Conservation (phyloP, 31 red algal species). For the Endocladia muricata region DNA sequence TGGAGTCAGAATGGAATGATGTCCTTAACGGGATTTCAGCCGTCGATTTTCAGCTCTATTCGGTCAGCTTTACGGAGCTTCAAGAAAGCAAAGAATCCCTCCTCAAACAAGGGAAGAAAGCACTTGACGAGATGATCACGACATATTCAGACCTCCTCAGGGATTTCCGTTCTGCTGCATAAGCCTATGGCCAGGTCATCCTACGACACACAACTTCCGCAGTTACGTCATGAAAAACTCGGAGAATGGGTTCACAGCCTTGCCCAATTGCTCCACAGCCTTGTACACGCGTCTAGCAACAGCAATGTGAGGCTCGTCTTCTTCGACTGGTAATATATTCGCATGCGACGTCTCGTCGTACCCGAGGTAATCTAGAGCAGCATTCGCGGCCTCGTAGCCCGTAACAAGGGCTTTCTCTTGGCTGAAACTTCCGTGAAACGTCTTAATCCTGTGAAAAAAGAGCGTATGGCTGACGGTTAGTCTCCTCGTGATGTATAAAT, state of each 20-base stretch:
- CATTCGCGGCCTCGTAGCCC: conserved; percentile 80
- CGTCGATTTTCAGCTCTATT: conserved; percentile 83
- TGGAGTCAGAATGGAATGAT: conserved; percentile 66
- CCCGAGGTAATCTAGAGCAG: conserved; percentile 60
- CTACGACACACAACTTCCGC: neutral
- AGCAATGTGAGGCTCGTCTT: conserved; percentile 69
- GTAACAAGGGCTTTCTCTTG: conserved; percentile 91
- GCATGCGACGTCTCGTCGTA: conserved; percentile 22
- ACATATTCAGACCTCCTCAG: conserved; percentile 43
- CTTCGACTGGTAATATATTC: conserved; percentile 73
- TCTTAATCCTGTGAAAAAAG: conserved; percentile 84
- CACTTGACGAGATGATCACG: conserved; percentile 50
- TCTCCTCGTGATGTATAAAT: no score
- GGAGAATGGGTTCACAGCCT: conserved; percentile 34
- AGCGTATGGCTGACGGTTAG: no score
- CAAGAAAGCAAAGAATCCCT: conserved; percentile 60
- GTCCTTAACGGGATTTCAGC: conserved; percentile 61
- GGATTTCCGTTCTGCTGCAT: conserved; percentile 39
- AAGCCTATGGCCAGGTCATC: neutral
- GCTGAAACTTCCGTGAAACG: conserved; percentile 74
- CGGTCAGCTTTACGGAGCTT: conserved; percentile 78
- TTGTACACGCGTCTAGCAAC: conserved; percentile 39
- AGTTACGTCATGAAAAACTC: conserved; percentile 41
- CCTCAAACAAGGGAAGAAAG: conserved; percentile 41
- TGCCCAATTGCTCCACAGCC: conserved; percentile 13